Evolutionary conservation across 2,329 filamentous ascomycete species (phyloP), one percentile per base, ranked within the genome.

Genomic region (Cladophialophora exuberans): DNA sequence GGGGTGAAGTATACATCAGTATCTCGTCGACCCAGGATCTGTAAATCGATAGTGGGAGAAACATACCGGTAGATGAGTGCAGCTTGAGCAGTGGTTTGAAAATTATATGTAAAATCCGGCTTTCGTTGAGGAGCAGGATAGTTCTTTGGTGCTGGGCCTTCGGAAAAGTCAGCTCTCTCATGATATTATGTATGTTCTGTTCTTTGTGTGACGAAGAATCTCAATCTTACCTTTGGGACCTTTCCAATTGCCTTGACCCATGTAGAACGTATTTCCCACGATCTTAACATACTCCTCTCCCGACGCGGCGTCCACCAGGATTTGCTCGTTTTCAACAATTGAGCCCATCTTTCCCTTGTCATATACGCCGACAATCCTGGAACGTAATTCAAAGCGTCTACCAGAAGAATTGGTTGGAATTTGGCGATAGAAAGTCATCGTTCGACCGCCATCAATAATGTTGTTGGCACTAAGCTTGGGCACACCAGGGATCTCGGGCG

Each of bases 221-320:
- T 31, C n/a, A 36, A 23, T 18, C 42, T 31, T 72, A 1, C 75
- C 75, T n/a, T 68, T 67, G 0, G 75, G 72, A 0, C 76, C 75
- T 23, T 68, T 66, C 62, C 76, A 79, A 30, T 75, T 74, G 1
- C 76, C 76, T 57, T 78, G 75, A 1, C 74, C 73, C 39, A 78
- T 72, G 26, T 73, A 75, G 56, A 78, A 77, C 1, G 71, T 70
- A 17, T 64, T 76, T 2, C 68, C 72, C 3, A 64, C 68, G 62
- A 77, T 70, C 20, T 68, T 72, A 7, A 69, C 68, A 44, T 76
- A 77, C 10, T 70, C 65, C 0, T 64, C 70, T 5, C 68, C 67
- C 0, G 72, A 75, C 30, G 69, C 72, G 1, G 64, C 62, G 47
- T 79, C 76, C 1, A 74, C 62, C 1, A 78, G 64, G 23, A 67